Base-by-base conservation (phyloP, 2,329 filamentous ascomycete species). In the Zymoseptoria passerinii region DNA sequence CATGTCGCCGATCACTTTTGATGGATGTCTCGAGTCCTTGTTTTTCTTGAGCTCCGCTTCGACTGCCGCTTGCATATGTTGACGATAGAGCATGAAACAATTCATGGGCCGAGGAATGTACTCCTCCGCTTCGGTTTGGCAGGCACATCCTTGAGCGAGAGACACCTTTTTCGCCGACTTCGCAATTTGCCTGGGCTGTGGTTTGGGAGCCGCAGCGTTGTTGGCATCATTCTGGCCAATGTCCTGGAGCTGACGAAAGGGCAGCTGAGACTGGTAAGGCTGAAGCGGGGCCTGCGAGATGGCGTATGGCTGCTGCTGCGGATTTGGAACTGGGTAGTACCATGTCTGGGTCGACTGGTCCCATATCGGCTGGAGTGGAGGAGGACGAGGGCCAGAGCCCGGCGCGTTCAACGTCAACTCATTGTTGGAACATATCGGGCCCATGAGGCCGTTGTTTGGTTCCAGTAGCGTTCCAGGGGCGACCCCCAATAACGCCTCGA, bases 31-130 rank as follows among this genome's bases (percentile, higher is more conserved):
- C n/a, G n/a, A n/a, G n/a, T n/a, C n/a, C n/a, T n/a, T n/a, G n/a
- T n/a, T n/a, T n/a, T n/a, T 48, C 20, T 35, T 20, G 35, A 44
- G 35, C 35, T 44, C 13, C 35, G 13, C 7, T 16, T 44, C 13
- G 16, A 58, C 23, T 8, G 16, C n/a, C 52, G 16, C 27, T 8
- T 28, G 48, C 19, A 28, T 18, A 9, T 50, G 16, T 8, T 16
- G 18, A 4, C 57, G 57, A 49, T 29, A 58, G 53, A 52, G 20
- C 49, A 58, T 52, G 57, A 55, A 58, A 6, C 2, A 3, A 23
- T 58, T 58, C 35, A 44, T 44, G 35, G 35, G 35, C n/a, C 35
- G 35, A 2, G 10, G 10, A 13, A 13, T 44, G 7, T 44, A 13
- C 35, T 44, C 13, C 16, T 44, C 35, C 5, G 35, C 35, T 6